Percentiles rank a stretch among this genome's conserved stretches.
phyloP scores from a whole-genome alignment of 2,329 filamentous ascomycete species.

The Trichoderma sp. region DNA sequence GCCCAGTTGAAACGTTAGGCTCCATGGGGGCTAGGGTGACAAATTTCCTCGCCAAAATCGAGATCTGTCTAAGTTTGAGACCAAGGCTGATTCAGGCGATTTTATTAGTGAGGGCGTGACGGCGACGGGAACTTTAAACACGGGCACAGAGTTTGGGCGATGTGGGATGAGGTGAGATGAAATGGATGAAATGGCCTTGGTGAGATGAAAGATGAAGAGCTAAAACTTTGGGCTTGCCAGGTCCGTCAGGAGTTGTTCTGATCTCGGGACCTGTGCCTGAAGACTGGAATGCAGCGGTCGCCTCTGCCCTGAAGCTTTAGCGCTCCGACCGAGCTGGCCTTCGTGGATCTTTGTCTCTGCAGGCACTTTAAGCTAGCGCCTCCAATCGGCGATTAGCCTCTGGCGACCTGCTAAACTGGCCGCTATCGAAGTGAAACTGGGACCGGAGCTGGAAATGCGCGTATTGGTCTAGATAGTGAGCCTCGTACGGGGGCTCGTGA shows the following conservation, averaged over 20 bases:
- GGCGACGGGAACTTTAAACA: background rate
- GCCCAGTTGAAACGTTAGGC: background rate
- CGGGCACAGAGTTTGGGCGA: background rate
- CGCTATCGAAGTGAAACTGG: background rate
- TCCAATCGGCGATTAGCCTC: slow-evolving; percentile 2
- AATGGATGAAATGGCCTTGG: background rate
- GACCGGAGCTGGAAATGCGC: background rate
- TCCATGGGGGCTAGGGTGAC: background rate
- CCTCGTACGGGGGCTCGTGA: background rate
- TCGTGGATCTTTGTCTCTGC: slow-evolving; percentile 13
- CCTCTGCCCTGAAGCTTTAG: background rate
- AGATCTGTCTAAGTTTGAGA: slow-evolving; percentile 12
- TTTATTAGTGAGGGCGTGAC: background rate
- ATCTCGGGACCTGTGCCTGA: background rate
- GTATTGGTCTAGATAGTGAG: background rate
- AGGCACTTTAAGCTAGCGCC: slow-evolving; percentile 18
- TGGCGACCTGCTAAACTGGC: background rate
- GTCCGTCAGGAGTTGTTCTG: background rate
- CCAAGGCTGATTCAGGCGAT: slow-evolving; percentile 6
- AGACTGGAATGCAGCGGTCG: background rate
- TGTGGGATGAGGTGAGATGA: background rate
- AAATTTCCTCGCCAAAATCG: background rate
- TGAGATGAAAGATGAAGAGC: background rate
- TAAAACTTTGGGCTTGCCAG: background rate
- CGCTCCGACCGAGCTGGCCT: background rate